Conservation (phyloP, 2,329 filamentous ascomycete genomes). For the Myotisia sp. region DNA sequence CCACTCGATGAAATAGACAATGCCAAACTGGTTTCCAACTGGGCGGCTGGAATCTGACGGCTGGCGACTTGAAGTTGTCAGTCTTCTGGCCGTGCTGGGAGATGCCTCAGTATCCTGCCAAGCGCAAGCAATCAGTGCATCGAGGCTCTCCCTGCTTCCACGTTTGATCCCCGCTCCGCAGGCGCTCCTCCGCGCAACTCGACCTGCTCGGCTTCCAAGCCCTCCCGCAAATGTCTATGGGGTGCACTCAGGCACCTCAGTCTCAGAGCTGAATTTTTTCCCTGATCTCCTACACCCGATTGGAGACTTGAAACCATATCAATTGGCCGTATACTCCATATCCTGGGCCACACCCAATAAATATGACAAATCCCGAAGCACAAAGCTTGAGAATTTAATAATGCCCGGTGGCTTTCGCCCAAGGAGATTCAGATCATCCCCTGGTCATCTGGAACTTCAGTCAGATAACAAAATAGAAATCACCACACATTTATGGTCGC, state of each 20-base stretch:
- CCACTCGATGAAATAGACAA: no score
- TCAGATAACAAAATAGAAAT: slow-evolving; percentile 6
- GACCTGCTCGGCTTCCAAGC: slow-evolving; percentile 43
- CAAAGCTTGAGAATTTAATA: slow-evolving; percentile 2
- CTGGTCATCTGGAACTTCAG: slow-evolving; percentile 3
- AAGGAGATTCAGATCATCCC: slow-evolving; percentile 2
- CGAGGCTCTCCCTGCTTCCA: slow-evolving; percentile 43
- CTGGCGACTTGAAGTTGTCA: slow-evolving; percentile 49
- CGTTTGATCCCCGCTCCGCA: slow-evolving; percentile 50
- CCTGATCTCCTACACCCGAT: slow-evolving; percentile 47
- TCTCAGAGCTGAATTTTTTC: slow-evolving; percentile 47
- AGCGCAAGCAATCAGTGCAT: slow-evolving; percentile 45
- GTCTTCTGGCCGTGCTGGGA: slow-evolving; percentile 48
- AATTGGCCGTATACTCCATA: slow-evolving; percentile 37
- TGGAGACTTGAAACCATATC: slow-evolving; percentile 21
- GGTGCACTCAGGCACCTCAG: slow-evolving; percentile 42
- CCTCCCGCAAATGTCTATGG: slow-evolving; percentile 42
- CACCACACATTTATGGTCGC: slow-evolving; percentile 32
- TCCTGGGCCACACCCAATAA: slow-evolving; percentile 24
- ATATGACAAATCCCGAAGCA: slow-evolving; percentile 4
- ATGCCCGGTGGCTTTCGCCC: slow-evolving; percentile 2
- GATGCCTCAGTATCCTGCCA: slow-evolving; percentile 46
- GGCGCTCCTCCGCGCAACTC: slow-evolving; percentile 43
- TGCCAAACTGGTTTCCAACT: slow-evolving; percentile 6
- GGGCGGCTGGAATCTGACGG: slow-evolving; percentile 3